A percentile compares a stretch with the other conserved stretches of the same genome.
These are phyloP conservation scores for Tulasnella sp. DNA, from an alignment of 768 basidiomycete genomes.

Conservation along the genomic window DNA sequence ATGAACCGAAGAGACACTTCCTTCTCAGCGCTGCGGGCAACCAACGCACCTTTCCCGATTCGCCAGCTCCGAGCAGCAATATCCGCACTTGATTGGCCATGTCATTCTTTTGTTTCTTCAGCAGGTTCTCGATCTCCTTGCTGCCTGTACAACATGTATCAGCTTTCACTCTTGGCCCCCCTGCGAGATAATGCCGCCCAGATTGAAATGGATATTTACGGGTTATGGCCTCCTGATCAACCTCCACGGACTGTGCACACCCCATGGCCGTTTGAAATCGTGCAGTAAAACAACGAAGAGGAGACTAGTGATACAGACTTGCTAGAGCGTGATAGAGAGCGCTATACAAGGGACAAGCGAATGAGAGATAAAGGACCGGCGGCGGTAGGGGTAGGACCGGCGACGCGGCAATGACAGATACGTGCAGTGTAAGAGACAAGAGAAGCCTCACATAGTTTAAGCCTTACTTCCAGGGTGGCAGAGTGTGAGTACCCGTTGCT, in stretches of 20 bases:
- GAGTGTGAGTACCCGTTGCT: too few species aligned
- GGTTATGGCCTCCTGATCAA: conserved; percentile 72
- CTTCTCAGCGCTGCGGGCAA: conserved; percentile 6
- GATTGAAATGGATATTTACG: conserved; percentile 40
- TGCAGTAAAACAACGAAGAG: too few species aligned
- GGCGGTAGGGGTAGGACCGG: too few species aligned
- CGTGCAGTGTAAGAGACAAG: too few species aligned
- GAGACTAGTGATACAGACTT: background rate
- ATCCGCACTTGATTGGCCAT: conserved; percentile 95
- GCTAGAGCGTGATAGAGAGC: background rate
- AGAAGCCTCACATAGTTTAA: too few species aligned
- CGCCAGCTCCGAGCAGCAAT: conserved; percentile 89
- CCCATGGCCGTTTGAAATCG: conserved; percentile 16
- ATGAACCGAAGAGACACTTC: background rate
- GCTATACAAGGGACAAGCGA: too few species aligned
- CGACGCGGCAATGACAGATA: too few species aligned
- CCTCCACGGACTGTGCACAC: conserved; percentile 20
- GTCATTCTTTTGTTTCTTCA: conserved; percentile 78
- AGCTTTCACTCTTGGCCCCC: background rate
- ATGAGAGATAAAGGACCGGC: too few species aligned
- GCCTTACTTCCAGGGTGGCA: too few species aligned
- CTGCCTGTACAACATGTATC: conserved; percentile 45
- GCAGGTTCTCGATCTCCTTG: conserved; percentile 87
- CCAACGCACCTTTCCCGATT: conserved; percentile 76
- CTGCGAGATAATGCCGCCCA: background rate